Evolutionary conservation across 2,329 filamentous ascomycete genomes (phyloP), one percentile per base, ranked within the genome.

Genomic region (Fusarium incarnatum): DNA sequence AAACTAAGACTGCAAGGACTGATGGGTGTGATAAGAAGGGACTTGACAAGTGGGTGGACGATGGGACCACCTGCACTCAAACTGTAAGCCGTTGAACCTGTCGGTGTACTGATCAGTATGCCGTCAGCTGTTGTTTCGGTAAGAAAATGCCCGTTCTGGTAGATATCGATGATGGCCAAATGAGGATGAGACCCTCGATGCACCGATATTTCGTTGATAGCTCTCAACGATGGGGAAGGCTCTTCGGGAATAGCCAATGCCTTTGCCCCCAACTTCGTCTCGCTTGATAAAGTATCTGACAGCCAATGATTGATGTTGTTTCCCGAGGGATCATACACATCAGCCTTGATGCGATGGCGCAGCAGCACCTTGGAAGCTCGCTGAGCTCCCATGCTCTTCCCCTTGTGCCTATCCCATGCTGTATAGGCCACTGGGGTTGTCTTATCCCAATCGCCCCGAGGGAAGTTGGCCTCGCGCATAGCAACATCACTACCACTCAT

Each of bases 51-150:
- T 0, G 96, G 96, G 78, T 99, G 96, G 42, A 98, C 92, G 73
- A 99, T 98, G 73, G 91, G 93, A 2, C 96, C 96, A 5, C 96
- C 96, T 5, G 92, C 92, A 70, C 92, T 96, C n/a, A 99, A 86
- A 63, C 92, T 96, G 83, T 99, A 99, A 1, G 96, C 96, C 1
- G 96, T 99, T 42, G 93, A 97, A 5, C 96, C 96, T 0, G 96
- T 99, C 0, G 96, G 96, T 0, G 95, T 98, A 68, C 92, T 94
- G 62, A 98, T 90, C 46, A 98, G 91, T 79, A 99, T 97, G 53
- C 96, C 96, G 79, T 99, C 96, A 2, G 94, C 95, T 15, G 97
- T 94, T 1, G 94, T 95, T 79, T 97, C 94, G 3, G 96, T 99
- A 47, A 99, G 84, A 75, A 96, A 97, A 57, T 94, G 90, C 34